Conservation (phyloP, 2,329 filamentous ascomycete species). For the Dactylellina haptotyla region DNA sequence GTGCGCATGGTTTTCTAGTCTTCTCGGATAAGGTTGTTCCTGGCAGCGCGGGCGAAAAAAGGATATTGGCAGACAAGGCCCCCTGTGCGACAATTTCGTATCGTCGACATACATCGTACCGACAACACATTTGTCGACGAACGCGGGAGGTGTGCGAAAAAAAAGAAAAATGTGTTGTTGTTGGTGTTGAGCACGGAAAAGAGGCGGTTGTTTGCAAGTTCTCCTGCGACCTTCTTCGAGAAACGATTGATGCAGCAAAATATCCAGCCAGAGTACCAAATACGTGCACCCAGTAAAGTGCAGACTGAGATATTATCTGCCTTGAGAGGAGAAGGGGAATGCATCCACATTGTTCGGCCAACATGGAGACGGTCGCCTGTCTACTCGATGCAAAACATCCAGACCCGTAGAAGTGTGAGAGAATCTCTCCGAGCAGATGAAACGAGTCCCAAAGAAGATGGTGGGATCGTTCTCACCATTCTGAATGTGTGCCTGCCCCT, state of each 20-base stretch:
- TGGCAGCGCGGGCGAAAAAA: not conserved
- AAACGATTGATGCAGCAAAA: no score
- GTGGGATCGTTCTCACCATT: slow-evolving; percentile 2
- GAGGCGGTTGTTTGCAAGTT: slow-evolving; percentile 28
- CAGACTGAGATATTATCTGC: not conserved
- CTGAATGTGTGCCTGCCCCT: not conserved
- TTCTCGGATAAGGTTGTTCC: slow-evolving; percentile 6
- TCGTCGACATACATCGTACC: not conserved
- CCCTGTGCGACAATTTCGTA: not conserved
- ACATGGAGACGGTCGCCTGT: no score
- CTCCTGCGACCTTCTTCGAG: slow-evolving; percentile 9
- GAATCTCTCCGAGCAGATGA: slow-evolving; percentile 45
- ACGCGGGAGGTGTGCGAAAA: not conserved
- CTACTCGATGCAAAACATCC: slow-evolving; percentile 36
- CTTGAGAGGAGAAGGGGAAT: not conserved
- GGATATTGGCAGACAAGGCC: not conserved
- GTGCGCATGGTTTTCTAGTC: slow-evolving; percentile 1
- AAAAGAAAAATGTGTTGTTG: not conserved
- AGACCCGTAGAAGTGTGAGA: slow-evolving; percentile 30
- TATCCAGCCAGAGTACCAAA: no score
- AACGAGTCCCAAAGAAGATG: slow-evolving; percentile 35
- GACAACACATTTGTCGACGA: not conserved
- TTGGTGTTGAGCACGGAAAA: slow-evolving; percentile 1
- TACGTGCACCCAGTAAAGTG: no score
- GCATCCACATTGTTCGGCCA: no score